Evolutionary conservation across 2,329 filamentous ascomycete genomes (phyloP).

Genomic region (Xylaria sp.): DNA sequence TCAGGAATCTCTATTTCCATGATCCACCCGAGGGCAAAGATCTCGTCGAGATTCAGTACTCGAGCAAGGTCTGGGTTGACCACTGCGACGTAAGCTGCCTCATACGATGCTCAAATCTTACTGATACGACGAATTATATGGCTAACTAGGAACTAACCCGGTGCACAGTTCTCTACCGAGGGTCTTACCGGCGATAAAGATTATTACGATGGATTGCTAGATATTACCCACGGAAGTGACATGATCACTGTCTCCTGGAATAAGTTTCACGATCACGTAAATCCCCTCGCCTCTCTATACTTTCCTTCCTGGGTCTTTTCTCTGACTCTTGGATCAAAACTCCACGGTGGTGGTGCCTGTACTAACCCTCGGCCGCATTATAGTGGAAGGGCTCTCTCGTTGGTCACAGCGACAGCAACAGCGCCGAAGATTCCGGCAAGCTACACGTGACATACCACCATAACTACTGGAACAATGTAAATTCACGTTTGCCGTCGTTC

Average conservation of each 20-base stretch:
- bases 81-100: slow-evolving; percentile 53
- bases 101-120: slow-evolving; percentile 17
- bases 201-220: slow-evolving; percentile 57
- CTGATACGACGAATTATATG: not conserved
- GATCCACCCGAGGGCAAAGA: slow-evolving; percentile 62
- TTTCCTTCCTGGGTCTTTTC: not conserved
- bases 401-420: slow-evolving; percentile 70
- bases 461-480: slow-evolving; percentile 73
- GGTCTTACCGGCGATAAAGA: slow-evolving; percentile 55
- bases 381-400: slow-evolving; percentile 67
- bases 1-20: slow-evolving; percentile 65
- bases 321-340: not conserved
- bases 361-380: not conserved
- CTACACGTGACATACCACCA: slow-evolving; percentile 73
- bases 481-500: slow-evolving; percentile 70
- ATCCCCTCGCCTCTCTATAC: slow-evolving; percentile 13
- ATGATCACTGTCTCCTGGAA: slow-evolving; percentile 57
- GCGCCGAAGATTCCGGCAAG: slow-evolving; percentile 68
- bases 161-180: slow-evolving; percentile 42
- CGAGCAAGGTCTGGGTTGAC: slow-evolving; percentile 60
- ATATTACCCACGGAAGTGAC: slow-evolving; percentile 58
- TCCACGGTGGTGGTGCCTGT: not conserved
- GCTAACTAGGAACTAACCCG: not conserved
- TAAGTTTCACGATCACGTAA: slow-evolving; percentile 56
- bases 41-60: slow-evolving; percentile 54